These are phyloP conservation scores for Mortierella antarctica DNA, from an alignment of 192 early-diverging fungal species.

Conservation along the genomic window DNA sequence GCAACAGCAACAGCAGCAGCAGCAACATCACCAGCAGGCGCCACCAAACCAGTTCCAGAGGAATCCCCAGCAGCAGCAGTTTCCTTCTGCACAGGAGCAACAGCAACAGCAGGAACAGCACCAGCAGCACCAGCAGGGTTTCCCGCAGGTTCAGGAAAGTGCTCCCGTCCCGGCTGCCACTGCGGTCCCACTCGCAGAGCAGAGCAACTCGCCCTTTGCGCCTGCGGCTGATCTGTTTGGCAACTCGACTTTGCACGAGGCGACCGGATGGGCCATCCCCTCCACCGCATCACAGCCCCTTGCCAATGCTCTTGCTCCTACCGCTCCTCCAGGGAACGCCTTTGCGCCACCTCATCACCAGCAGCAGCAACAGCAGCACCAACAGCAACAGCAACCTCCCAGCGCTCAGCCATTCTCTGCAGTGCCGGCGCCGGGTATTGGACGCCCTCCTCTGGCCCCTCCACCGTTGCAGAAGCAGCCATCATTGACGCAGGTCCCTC, in stretches of 20 bases:
- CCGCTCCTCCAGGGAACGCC: neutral
- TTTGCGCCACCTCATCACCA: conserved; percentile 1
- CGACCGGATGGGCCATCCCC: conserved; percentile 38
- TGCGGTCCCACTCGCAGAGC: conserved; percentile 5
- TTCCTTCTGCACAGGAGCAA: neutral
- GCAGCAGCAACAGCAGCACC: neutral
- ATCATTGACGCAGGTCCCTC: conserved; percentile 8
- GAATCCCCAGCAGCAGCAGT: conserved; percentile 17
- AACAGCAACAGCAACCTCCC: neutral
- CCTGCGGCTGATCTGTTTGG: conserved; percentile 46
- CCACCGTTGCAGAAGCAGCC: conserved; percentile 29
- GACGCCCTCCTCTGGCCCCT: conserved; percentile 36
- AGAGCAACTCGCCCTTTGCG: conserved; percentile 26
- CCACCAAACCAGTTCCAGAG: conserved; percentile 12
- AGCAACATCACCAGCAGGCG: conserved; percentile 29
- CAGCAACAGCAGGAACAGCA: conserved; percentile 2
- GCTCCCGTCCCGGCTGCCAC: conserved; percentile 6
- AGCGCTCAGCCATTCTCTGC: neutral
- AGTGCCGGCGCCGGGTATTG: neutral
- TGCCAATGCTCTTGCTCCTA: neutral
- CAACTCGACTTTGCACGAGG: conserved; percentile 22
- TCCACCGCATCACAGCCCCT: neutral
- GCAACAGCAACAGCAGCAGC: conserved; percentile 15
- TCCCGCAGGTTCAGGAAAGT: conserved; percentile 5
- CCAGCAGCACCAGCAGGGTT: conserved; percentile 9